Evolutionary conservation across 1,284 basidiomycete genomes (phyloP).

Genomic region (Pisolithus thermaeus): DNA sequence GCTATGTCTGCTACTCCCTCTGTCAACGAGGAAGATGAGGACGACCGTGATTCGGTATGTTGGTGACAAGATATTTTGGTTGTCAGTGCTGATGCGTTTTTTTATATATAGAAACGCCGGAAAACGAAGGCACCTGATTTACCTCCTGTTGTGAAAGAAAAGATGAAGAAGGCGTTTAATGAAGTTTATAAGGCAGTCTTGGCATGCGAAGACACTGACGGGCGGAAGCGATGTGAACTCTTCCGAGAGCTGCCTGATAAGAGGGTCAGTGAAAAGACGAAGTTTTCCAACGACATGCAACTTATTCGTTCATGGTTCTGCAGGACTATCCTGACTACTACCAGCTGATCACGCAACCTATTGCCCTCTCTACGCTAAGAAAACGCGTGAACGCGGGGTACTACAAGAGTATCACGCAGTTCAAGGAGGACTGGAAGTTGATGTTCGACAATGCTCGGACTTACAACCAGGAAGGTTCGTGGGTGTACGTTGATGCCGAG

Average conservation of each 20-base stretch:
- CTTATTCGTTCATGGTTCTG: constrained; percentile 1
- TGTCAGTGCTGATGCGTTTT: constrained; percentile 1
- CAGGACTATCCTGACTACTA: constrained; percentile 93
- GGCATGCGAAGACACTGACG: constrained; percentile 65
- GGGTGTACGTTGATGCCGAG: constrained; percentile 91
- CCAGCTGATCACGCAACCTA: constrained; percentile 70
- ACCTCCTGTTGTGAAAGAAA: constrained; percentile 53
- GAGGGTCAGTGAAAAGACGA: constrained; percentile 36
- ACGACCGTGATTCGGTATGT: constrained; percentile 60
- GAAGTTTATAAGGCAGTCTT: constrained; percentile 79
- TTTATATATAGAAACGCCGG: constrained; percentile 68
- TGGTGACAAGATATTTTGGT: constrained; percentile 3
- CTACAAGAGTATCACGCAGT: constrained; percentile 74
- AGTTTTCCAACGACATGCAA: background rate
- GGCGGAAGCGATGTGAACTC: constrained; percentile 76
- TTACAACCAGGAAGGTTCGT: constrained; percentile 85
- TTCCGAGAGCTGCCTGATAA: constrained; percentile 79
- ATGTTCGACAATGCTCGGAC: constrained; percentile 93
- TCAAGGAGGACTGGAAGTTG: constrained; percentile 77
- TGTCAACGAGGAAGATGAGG: constrained; percentile 63
- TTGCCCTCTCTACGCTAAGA: constrained; percentile 83
- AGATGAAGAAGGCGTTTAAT: constrained; percentile 82
- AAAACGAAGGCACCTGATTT: constrained; percentile 58
- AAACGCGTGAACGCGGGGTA: constrained; percentile 71
- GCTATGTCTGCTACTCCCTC: constrained; percentile 75